Base-by-base conservation (phyloP, 2,329 filamentous ascomycete genomes). In the Penicillium glabrum region DNA sequence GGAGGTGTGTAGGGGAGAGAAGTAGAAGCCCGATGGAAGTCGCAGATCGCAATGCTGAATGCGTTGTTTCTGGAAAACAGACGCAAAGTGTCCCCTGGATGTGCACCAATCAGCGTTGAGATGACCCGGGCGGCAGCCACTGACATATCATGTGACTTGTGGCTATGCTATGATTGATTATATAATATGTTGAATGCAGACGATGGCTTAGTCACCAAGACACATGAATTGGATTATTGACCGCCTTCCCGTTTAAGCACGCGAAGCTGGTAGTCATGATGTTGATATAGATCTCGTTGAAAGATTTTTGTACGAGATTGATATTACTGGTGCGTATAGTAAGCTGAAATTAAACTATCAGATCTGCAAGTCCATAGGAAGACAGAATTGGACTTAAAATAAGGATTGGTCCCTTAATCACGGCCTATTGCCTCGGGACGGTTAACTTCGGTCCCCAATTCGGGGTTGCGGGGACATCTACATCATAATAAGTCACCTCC, bases 61-160 rank as follows among this genome's bases (percentile, higher is more conserved):
- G 57, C 61, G 45, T 41, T 55, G 53, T 57, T 66, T 39, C 59
- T 61, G 63, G 61, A 62, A 64, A 62, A 62, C 57, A 67, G 59
- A 54, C 65, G 67, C 68, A 72, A 72, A 70, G 68, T 72, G 70
- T 72, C 70, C 70, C 71, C 66, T 66, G 63, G 54, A 26, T 29
- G 29, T 24, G 6, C 54, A 37, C 52, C 62, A 62, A 64, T 66
- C 62, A 62, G 10, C 50, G 46, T 41, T 14, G 37, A 46, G 51
- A 37, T 57, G 26, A 60, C 49, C 9, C 10, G 23, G 10, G 47
- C 5, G 13, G 31, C 24, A 31, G 27, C 27, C 27, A 51, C 23
- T 51, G 26, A 5, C n/a, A 31, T 5, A 13, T 51, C 49, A 51
- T 23, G 49, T 51, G 49, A 51, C 26, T 16, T 33, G 39, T 44